These are phyloP conservation scores for Phytophthora palmivora DNA, from an alignment of 352 stramenopile genomes.

Conservation along the genomic window DNA sequence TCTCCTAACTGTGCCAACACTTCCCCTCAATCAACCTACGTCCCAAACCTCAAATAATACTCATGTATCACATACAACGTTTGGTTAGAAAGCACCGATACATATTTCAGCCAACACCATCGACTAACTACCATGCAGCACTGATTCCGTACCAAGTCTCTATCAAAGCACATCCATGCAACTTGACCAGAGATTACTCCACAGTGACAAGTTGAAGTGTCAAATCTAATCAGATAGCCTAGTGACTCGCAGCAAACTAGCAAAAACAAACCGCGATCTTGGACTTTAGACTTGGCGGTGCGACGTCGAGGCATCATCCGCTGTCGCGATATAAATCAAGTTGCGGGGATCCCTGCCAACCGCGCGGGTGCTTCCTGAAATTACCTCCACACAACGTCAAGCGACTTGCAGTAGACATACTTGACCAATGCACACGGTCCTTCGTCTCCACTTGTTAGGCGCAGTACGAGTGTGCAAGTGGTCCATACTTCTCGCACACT, in stretches of 20 bases:
- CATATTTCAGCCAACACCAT: too few relatives aligned
- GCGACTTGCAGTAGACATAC: conserved; percentile 1
- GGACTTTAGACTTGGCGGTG: background rate
- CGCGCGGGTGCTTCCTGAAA: conserved; percentile 3
- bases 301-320: background rate
- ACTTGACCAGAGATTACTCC: conserved; percentile 1
- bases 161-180: too few relatives aligned
- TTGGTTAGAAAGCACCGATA: too few relatives aligned
- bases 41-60: too few relatives aligned
- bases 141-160: too few relatives aligned
- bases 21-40: too few relatives aligned
- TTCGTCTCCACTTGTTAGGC: background rate
- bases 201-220: background rate
- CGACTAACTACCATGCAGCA: too few relatives aligned
- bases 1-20: too few relatives aligned
- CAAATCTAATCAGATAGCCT: too few relatives aligned
- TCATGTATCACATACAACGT: too few relatives aligned
- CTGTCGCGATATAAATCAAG: conserved; percentile 4
- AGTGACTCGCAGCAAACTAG: background rate
- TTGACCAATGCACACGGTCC: too few relatives aligned
- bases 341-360: conserved; percentile 4
- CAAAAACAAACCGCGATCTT: conserved; percentile 1
- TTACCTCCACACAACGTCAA: conserved; percentile 1
- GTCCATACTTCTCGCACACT: background rate
- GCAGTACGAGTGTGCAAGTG: background rate